These are phyloP conservation scores for Phytophthora palmivora DNA, from an alignment of 352 stramenopile genomes.

Conservation along the genomic window DNA sequence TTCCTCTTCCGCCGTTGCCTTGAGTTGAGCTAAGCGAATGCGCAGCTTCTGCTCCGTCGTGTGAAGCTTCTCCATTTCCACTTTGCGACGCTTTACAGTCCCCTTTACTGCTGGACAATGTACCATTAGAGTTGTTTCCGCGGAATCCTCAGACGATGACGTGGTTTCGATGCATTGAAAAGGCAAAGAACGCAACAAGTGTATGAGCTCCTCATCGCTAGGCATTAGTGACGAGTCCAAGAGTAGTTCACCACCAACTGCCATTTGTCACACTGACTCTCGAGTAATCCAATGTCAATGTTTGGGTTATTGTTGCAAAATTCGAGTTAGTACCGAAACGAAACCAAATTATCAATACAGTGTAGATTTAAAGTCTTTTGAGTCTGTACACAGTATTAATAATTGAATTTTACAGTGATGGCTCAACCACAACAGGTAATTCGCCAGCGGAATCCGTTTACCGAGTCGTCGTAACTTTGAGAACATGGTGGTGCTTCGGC, in stretches of 20 bases:
- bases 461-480: too few relatives aligned
- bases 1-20: slow-evolving; percentile 5
- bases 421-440: too few relatives aligned
- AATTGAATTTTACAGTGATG: too few relatives aligned
- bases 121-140: background rate
- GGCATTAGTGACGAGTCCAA: background rate
- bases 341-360: too few relatives aligned
- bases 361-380: too few relatives aligned
- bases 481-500: background rate
- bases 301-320: too few relatives aligned
- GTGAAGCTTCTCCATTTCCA: slow-evolving; percentile 23
- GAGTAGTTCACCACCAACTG: too few relatives aligned
- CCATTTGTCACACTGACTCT: background rate
- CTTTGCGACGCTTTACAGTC: slow-evolving; percentile 28
- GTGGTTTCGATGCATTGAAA: background rate
- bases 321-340: too few relatives aligned
- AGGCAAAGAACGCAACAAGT: background rate
- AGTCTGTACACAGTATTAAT: too few relatives aligned
- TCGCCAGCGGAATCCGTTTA: too few relatives aligned
- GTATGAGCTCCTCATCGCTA: background rate
- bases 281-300: too few relatives aligned
- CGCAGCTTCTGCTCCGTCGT: slow-evolving; percentile 7
- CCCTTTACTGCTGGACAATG: background rate
- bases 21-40: slow-evolving; percentile 11
- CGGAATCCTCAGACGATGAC: background rate